These are phyloP conservation scores for Fusarium sambucinum DNA, from an alignment of 2,329 filamentous ascomycete species.

Conservation along the genomic window DNA sequence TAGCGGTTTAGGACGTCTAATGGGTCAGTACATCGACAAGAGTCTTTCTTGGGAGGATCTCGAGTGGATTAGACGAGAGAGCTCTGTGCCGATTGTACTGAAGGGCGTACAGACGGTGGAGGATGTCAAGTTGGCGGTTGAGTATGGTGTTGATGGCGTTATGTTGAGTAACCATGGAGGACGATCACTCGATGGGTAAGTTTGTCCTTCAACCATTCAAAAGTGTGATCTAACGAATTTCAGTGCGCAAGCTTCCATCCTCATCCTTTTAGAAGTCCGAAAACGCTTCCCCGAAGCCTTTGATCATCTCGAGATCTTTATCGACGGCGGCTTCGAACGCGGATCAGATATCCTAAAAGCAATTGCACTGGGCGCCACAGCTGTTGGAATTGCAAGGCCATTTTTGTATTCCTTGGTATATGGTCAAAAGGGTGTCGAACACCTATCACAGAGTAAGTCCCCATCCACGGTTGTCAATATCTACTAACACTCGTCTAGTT, in stretches of 20 bases:
- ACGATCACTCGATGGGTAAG: slow-evolving; percentile 63
- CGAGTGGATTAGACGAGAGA: slow-evolving; percentile 62
- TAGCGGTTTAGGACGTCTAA: slow-evolving; percentile 64
- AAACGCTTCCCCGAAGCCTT: slow-evolving; percentile 62
- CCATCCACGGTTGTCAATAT: accelerated
- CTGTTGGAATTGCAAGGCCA: slow-evolving; percentile 66
- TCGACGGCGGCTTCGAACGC: slow-evolving; percentile 66
- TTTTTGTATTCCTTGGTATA: slow-evolving; percentile 66
- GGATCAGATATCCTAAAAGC: slow-evolving; percentile 68
- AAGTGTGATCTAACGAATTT: background rate
- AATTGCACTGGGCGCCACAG: slow-evolving; percentile 64
- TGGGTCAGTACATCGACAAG: slow-evolving; percentile 65
- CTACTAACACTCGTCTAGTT: slow-evolving; percentile 28
- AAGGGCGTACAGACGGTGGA: slow-evolving; percentile 69
- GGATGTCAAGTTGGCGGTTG: slow-evolving; percentile 64
- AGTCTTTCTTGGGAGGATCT: slow-evolving; percentile 65
- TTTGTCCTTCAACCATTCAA: accelerated
- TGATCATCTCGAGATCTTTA: slow-evolving; percentile 62
- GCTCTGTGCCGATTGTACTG: slow-evolving; percentile 64
- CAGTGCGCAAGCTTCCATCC: slow-evolving; percentile 58
- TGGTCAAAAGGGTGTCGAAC: slow-evolving; percentile 66
- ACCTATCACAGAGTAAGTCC: slow-evolving; percentile 66
- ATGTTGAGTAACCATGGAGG: slow-evolving; percentile 70
- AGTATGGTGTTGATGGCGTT: slow-evolving; percentile 65
- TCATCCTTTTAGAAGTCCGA: slow-evolving; percentile 66